These are phyloP conservation scores for Biscogniauxia marginata DNA, from an alignment of 2,329 filamentous ascomycete genomes.

Conservation along the genomic window DNA sequence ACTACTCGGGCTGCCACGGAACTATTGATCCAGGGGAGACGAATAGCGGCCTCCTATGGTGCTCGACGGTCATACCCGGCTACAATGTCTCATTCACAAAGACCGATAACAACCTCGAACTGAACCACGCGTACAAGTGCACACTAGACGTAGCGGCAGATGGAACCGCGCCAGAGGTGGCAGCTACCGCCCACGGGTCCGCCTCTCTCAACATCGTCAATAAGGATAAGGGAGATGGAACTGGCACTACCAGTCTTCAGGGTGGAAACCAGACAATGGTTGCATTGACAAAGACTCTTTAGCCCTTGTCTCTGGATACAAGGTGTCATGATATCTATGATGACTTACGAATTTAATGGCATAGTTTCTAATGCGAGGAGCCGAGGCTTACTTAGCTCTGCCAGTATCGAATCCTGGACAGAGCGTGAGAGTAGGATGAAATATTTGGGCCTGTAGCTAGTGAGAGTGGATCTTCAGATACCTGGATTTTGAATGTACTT, in stretches of 20 bases:
- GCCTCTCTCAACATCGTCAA: not conserved
- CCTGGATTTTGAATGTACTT: not conserved
- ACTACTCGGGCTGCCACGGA: slow-evolving; percentile 18
- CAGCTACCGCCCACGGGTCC: not conserved
- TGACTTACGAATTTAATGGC: not conserved
- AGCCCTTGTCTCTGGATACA: not conserved
- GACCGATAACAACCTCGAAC: slow-evolving; percentile 11
- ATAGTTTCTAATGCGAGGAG: not conserved
- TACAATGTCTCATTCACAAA: slow-evolving; percentile 18
- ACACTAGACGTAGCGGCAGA: not conserved
- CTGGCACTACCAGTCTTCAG: not conserved
- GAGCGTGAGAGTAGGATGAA: too few species aligned
- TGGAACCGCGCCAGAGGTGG: not conserved
- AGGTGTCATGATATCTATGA: not conserved
- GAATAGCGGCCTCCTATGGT: slow-evolving; percentile 18
- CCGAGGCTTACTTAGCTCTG: too few species aligned
- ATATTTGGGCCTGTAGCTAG: not conserved
- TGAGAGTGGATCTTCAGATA: not conserved
- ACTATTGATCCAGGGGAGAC: slow-evolving; percentile 7
- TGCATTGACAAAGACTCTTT: not conserved
- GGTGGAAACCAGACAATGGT: not conserved
- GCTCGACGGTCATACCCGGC: slow-evolving; percentile 13
- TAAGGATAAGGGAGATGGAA: not conserved
- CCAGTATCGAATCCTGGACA: not conserved
- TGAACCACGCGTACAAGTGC: slow-evolving; percentile 15